A percentile compares a stretch with the other conserved stretches of the same genome.
Evolutionary conservation across 2,329 filamentous ascomycete species (phyloP).

Genomic region (Beauveria caledonica): DNA sequence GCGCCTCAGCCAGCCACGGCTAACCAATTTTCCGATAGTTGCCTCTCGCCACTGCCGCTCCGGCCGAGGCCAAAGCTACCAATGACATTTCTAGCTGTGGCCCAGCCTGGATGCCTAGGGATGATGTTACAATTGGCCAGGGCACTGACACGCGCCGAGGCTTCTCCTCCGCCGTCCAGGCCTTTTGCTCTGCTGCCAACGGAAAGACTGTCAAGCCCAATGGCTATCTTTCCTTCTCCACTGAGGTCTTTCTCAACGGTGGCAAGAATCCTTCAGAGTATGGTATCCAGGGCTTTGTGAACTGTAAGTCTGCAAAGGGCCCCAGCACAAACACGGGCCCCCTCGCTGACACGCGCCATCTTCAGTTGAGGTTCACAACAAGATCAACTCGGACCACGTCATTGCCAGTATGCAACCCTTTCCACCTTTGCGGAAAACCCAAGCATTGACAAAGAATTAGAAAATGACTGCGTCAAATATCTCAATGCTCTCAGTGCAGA

Average conservation of each 20-base stretch:
- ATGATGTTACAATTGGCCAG: slow-evolving; percentile 14
- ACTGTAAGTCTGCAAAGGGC: slow-evolving; percentile 11
- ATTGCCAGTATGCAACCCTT: slow-evolving; percentile 10
- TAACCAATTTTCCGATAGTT: neutral
- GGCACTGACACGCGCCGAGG: slow-evolving; percentile 14
- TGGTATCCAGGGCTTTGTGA: slow-evolving; percentile 14
- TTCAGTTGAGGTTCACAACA: slow-evolving; percentile 16
- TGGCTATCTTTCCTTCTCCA: slow-evolving; percentile 14
- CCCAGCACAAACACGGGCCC: neutral
- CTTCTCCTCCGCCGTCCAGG: slow-evolving; percentile 13
- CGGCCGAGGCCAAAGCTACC: slow-evolving; percentile 8
- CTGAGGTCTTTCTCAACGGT: slow-evolving; percentile 16
- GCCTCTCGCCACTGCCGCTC: neutral
- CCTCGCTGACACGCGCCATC: neutral
- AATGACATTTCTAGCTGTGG: slow-evolving; percentile 17
- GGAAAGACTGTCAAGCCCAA: slow-evolving; percentile 13
- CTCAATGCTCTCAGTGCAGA: slow-evolving; percentile 13
- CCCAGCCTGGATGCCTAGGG: slow-evolving; percentile 14
- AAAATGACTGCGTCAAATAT: slow-evolving; percentile 1
- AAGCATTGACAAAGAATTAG: neutral
- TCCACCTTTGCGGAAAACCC: neutral
- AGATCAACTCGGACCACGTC: slow-evolving; percentile 12
- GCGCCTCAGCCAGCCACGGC: neutral
- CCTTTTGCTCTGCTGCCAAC: slow-evolving; percentile 14
- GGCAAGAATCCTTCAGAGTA: slow-evolving; percentile 13